Evolutionary conservation across 345 rosid genomes (phyloP), one percentile per base, ranked within the genome.

Genomic region (Arabidopsis thaliana): DNA sequence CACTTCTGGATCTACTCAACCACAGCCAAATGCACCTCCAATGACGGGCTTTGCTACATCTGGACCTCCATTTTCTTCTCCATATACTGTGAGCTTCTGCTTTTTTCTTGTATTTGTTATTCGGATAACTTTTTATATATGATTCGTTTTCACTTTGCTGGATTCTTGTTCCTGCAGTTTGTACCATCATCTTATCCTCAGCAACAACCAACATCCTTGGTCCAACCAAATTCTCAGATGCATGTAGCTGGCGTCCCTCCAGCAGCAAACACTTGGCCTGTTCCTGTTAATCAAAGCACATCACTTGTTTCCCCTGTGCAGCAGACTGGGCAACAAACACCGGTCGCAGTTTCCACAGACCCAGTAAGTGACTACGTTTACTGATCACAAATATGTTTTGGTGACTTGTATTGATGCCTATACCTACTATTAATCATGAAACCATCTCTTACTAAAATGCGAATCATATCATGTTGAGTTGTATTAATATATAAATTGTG

Each of bases 191-290:
- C 90, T 48, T 90, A 79, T 81, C 89, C 88, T 55, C 93, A 84
- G 73, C 87, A 84, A 53, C 98, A 86, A 73, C 71, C 76, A 42
- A 67, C 86, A 28, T 70, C 96, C 61, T 83, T 87, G 70, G 85
- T 76, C 77, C 91, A 85, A 75, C 87, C 89, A 38, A 64, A 76
- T 59, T 64, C 88, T 68, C 97, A 87, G 81, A 74, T 86, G 81
- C 90, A 85, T 70, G 83, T 84, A 55, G 75, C 78, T 9, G 67
- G 63, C 24, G 72, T 69, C 38, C 80, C 90, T 30, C 79, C 72
- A 25, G 85, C 82, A 30, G 87, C 83, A 51, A 97, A 85, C 71
- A 71, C 91, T 68, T 91, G 97, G 97, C 16, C 82, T 83, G 64
- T 84, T 11, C 64, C 88, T 70, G 91, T 82, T 44, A 82, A 74